Evolutionary conservation across 2,329 filamentous ascomycete genomes (phyloP), one percentile per base, ranked within the genome.

Genomic region (Apiospora aurea): DNA sequence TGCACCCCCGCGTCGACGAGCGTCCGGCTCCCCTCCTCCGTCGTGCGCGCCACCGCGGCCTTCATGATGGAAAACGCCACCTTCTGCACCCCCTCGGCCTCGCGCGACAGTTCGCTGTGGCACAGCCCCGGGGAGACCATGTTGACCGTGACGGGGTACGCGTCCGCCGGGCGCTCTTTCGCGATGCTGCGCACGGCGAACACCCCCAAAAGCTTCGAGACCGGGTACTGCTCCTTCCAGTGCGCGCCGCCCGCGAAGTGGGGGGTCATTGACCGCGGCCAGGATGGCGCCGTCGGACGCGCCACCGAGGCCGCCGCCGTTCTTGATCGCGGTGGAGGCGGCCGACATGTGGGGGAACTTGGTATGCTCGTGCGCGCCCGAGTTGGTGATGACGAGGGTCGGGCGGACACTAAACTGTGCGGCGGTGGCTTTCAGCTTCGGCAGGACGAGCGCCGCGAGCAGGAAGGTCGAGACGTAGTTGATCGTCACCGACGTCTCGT

Each of bases 391-490:
- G 3, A 73, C 75, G 7, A 83, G 51, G 14, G 74, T 76, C 0
- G 82, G 79, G 1, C 70, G 70, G 0, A 69, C 78, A 71, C 72
- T 29, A 70, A 73, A 76, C 11, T 49, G 61, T 4, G 49, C 71
- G 0, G 80, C 80, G 14, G 81, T 85, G 34, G 83, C 80, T 69
- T 83, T 83, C 4, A 91, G 80, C 75, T 85, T 87, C 0, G 88
- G 88, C 26, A 90, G 72, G 3, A 90, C 64, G 0, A 88, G 79
- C 0, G 86, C 74, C 0, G 82, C 85, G 0, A 91, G 80, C 1
- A 90, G 76, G 57, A 89, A 83, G 0, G 86, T 88, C 18, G 81
- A 83, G 71, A 90, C 80, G 14, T 88, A 86, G 71, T 91, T 91
- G 70, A 87, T 83, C 0, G 85, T 87, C 47, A 90, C 79, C 0